Percentiles rank a stretch among this genome's conserved stretches.
phyloP scores from a whole-genome alignment of 495 filamentous ascomycete species.

The Amphirosellinia nigrospora region DNA sequence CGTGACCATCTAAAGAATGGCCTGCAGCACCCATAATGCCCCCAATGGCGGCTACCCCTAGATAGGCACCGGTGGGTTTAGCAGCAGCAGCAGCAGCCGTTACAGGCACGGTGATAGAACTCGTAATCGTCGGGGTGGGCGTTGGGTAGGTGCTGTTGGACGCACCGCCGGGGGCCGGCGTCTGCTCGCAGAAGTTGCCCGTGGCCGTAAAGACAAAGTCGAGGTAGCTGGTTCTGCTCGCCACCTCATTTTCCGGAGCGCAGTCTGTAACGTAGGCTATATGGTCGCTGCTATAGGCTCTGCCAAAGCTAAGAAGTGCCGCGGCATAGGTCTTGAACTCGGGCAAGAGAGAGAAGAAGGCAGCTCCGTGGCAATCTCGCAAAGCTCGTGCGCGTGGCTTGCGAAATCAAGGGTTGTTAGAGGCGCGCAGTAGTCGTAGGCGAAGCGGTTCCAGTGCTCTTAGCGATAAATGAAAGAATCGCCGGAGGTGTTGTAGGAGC shows the following conservation, averaged over 20 bases:
- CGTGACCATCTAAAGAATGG: background rate
- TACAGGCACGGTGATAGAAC: background rate
- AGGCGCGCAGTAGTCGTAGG: background rate
- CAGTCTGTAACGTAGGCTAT: background rate
- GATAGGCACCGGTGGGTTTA: background rate
- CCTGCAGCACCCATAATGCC: background rate
- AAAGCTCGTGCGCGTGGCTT: background rate
- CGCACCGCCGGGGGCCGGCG: background rate
- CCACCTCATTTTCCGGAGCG: background rate
- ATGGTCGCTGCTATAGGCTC: background rate
- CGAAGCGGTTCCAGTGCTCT: background rate
- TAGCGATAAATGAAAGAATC: background rate
- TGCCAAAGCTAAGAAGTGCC: background rate
- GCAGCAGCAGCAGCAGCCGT: background rate
- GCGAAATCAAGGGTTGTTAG: background rate
- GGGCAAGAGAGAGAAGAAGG: background rate
- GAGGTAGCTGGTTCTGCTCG: background rate
- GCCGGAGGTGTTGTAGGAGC: background rate
- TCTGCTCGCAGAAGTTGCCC: background rate
- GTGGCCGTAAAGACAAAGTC: background rate
- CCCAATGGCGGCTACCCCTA: background rate
- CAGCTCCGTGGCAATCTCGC: background rate
- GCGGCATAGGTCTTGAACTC: background rate
- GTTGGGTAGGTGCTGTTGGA: background rate
- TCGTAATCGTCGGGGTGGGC: background rate